These are phyloP conservation scores for Asterochloris sp. DNA, from an alignment of 139 green algal species.

Conservation along the genomic window DNA sequence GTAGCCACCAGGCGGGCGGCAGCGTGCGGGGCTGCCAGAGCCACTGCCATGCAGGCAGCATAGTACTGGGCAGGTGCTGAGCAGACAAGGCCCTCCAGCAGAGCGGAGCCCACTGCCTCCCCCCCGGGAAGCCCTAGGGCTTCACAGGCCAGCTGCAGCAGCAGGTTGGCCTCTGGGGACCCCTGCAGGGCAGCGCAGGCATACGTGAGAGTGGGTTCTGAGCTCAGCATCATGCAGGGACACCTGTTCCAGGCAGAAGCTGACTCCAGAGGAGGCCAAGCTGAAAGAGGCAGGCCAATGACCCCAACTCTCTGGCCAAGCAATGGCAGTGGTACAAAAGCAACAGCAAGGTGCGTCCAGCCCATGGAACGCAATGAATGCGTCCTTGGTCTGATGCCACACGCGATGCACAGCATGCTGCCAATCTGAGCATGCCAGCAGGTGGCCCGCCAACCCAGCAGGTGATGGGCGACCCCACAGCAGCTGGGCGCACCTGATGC, in stretches of 20 bases:
- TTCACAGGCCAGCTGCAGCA: conserved; percentile 19
- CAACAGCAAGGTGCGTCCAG: too few relatives aligned
- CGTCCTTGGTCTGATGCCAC: too few relatives aligned
- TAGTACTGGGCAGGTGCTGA: conserved; percentile 22
- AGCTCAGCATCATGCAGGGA: neutral
- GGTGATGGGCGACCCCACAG: too few relatives aligned
- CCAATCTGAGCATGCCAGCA: too few relatives aligned
- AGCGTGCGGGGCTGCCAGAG: conserved; percentile 1
- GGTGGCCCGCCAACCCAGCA: too few relatives aligned
- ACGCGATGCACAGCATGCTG: too few relatives aligned
- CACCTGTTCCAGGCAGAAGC: neutral
- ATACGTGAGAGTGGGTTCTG: neutral
- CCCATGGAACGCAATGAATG: too few relatives aligned
- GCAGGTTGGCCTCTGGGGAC: conserved; percentile 13
- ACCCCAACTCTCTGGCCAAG: too few relatives aligned
- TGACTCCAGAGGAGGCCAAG: too few relatives aligned
- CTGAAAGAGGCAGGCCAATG: too few relatives aligned
- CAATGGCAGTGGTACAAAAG: too few relatives aligned
- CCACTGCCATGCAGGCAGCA: conserved; percentile 29
- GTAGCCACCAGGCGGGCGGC: conserved; percentile 12
- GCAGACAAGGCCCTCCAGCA: conserved; percentile 33
- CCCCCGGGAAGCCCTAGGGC: conserved; percentile 22
- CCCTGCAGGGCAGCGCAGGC: neutral
- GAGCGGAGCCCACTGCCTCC: conserved; percentile 3
- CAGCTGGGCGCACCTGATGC: too few relatives aligned